A percentile compares a stretch with the other conserved stretches of the same genome.
Conservation (phyloP, 1,284 basidiomycete species). For the Inonotus obliquus region DNA sequence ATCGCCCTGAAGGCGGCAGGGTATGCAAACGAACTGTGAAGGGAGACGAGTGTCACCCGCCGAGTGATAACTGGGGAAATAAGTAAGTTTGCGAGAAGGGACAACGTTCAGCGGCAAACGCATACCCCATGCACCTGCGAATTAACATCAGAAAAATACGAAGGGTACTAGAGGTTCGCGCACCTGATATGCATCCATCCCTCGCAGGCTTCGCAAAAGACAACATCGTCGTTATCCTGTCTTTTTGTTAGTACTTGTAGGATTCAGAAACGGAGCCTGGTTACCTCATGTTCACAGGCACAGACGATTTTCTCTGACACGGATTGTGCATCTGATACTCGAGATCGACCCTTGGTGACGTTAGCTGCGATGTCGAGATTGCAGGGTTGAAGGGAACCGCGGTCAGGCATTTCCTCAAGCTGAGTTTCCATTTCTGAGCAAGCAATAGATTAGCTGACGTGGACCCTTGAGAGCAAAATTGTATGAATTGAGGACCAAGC, state of each 20-base stretch:
- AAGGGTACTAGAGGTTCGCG: slow-evolving; percentile 21
- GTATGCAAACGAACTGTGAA: slow-evolving; percentile 57
- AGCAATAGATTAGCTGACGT: not conserved
- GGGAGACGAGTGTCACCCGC: slow-evolving; percentile 52
- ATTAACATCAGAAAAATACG: not conserved
- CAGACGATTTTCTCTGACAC: slow-evolving; percentile 33
- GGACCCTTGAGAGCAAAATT: not conserved
- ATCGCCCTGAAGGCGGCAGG: slow-evolving; percentile 62
- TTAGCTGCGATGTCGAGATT: slow-evolving; percentile 15
- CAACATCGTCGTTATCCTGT: slow-evolving; percentile 47
- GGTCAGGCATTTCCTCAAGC: slow-evolving; percentile 18
- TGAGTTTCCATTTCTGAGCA: slow-evolving; percentile 45
- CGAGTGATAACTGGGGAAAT: slow-evolving; percentile 53
- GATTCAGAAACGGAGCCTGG: slow-evolving; percentile 19
- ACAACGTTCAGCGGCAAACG: not conserved
- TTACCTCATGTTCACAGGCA: slow-evolving; percentile 59
- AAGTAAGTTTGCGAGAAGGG: not conserved
- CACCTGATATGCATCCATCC: slow-evolving; percentile 75
- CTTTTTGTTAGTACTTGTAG: not conserved
- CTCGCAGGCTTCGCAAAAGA: slow-evolving; percentile 64
- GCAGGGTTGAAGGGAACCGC: slow-evolving; percentile 38
- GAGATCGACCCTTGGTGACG: slow-evolving; percentile 7
- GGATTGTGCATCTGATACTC: not conserved
- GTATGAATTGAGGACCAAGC: slow-evolving; percentile 4
- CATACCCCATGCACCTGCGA: slow-evolving; percentile 75